Evolutionary conservation across 129 eudicot genomes (phyloP).

Genomic region (Flaveria ramosissima): DNA sequence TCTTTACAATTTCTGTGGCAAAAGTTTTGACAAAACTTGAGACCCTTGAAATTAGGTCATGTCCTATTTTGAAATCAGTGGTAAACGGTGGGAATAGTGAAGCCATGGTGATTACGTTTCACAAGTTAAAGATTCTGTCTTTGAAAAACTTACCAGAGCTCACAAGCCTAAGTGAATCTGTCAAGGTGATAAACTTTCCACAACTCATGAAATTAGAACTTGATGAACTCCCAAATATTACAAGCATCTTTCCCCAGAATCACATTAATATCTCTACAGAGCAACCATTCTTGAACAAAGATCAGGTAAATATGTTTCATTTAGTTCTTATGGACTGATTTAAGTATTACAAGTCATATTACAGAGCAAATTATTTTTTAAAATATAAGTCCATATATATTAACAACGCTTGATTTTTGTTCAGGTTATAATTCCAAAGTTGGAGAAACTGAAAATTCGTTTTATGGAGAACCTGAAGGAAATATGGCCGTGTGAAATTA

Average conservation of each 20-base stretch:
- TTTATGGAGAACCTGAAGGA: no score
- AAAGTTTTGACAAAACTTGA: not conserved
- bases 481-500: no score
- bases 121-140: not conserved
- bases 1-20: not conserved
- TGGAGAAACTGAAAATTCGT: no score
- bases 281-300: not conserved
- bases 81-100: not conserved
- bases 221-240: not conserved
- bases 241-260: not conserved
- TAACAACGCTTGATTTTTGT: no score
- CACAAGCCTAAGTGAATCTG: not conserved
- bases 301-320: not conserved
- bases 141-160: not conserved
- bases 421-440: not conserved
- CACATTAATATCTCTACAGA: not conserved
- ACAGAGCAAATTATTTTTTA: not conserved
- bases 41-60: not conserved
- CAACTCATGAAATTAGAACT: not conserved
- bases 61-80: not conserved
- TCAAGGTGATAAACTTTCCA: not conserved
- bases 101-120: not conserved
- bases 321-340: no score
- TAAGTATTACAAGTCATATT: not conserved
- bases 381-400: not conserved